phyloP scores from a whole-genome alignment of 2,329 filamentous ascomycete species.

The Pyricularia sp. region DNA sequence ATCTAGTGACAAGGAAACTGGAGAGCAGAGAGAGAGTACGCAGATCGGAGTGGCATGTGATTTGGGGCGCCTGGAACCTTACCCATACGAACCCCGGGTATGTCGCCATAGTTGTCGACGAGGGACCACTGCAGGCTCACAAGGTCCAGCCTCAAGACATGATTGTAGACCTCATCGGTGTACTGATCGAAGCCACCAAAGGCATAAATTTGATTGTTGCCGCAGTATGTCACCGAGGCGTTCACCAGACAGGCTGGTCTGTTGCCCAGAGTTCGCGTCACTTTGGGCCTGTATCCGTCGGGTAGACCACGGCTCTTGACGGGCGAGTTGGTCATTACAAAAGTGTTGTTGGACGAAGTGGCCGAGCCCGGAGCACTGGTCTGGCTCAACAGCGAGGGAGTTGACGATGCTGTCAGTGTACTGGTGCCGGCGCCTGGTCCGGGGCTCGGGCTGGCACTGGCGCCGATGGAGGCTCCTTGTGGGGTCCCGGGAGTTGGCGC shows the following conservation, averaged over 20 bases:
- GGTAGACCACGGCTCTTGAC: conserved; percentile 49
- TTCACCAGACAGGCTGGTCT: conserved; percentile 92
- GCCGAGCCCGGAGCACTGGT: conserved; percentile 18
- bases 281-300: conserved; percentile 73
- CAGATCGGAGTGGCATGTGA: not conserved
- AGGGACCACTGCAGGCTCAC: conserved; percentile 83
- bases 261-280: conserved; percentile 65
- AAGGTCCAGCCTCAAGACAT: conserved; percentile 81
- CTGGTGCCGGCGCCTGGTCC: not conserved
- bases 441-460: not conserved
- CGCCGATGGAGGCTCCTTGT: not conserved
- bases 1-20: conserved; percentile 6
- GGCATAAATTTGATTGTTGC: conserved; percentile 93
- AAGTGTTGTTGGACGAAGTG: conserved; percentile 60
- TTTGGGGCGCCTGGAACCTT: conserved; percentile 15
- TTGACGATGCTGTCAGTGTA: not conserved
- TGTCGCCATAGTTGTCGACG: conserved; percentile 97
- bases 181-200: conserved; percentile 99
- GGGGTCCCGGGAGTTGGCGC: not conserved
- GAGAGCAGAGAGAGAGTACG: conserved; percentile 6
- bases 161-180: conserved; percentile 97
- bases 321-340: conserved; percentile 82
- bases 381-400: not conserved
- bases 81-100: conserved; percentile 95
- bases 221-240: conserved; percentile 96